phyloP scores from a whole-genome alignment of 2,329 filamentous ascomycete species.

The Ophiostoma sp. region DNA sequence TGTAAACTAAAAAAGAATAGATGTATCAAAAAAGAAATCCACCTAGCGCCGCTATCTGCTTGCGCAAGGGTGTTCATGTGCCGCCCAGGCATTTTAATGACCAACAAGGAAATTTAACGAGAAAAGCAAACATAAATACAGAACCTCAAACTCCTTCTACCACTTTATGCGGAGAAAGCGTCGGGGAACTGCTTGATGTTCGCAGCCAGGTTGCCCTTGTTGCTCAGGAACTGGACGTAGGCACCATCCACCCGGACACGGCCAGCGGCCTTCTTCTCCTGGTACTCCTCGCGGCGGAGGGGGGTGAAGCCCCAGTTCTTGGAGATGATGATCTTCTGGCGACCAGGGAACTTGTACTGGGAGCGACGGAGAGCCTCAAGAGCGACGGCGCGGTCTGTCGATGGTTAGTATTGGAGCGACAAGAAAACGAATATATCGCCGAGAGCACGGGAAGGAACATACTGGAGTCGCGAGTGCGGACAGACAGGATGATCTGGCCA shows the following conservation, averaged over 20 bases:
- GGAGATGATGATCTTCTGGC: slow-evolving; percentile 99
- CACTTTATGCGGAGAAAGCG: slow-evolving; percentile 66
- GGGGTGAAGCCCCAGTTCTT: slow-evolving; percentile 99
- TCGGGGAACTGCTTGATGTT: slow-evolving; percentile 96
- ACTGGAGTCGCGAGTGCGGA: slow-evolving; percentile 94
- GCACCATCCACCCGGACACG: slow-evolving; percentile 96
- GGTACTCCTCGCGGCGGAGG: slow-evolving; percentile 95
- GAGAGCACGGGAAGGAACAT: slow-evolving; percentile 44
- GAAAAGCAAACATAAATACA: slow-evolving; percentile 19
- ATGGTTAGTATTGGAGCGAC: not conserved
- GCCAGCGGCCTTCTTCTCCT: slow-evolving; percentile 90
- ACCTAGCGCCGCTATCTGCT: slow-evolving; percentile 34
- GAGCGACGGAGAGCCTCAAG: slow-evolving; percentile 98
- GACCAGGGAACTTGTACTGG: slow-evolving; percentile 99
- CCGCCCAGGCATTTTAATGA: slow-evolving; percentile 9
- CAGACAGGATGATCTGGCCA: slow-evolving; percentile 96
- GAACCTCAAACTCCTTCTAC: not conserved
- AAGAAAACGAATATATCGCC: not conserved
- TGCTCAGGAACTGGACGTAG: slow-evolving; percentile 98
- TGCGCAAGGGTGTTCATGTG: slow-evolving; percentile 28
- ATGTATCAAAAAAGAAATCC: slow-evolving; percentile 33
- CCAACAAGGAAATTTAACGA: slow-evolving; percentile 18
- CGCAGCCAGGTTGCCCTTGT: slow-evolving; percentile 79
- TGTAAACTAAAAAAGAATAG: slow-evolving; percentile 31
- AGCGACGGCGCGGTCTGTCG: slow-evolving; percentile 77